Base-by-base conservation (phyloP, 2,329 filamentous ascomycete genomes). In the Paecilomyces dactylethromorphus region DNA sequence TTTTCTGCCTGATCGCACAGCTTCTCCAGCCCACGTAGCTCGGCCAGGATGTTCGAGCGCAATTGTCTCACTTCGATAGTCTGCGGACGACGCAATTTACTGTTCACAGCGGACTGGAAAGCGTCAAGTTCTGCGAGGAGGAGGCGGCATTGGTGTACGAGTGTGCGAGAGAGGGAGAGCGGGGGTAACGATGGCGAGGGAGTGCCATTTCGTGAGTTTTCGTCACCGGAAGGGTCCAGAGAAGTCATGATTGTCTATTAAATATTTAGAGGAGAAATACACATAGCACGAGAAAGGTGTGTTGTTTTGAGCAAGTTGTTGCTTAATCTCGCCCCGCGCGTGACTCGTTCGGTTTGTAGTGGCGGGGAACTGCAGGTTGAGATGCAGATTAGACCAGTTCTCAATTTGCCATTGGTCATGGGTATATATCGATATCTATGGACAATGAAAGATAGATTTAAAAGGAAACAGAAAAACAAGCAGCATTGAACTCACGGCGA, bases 31-130 rank as follows among this genome's bases (percentile, higher is more conserved):
- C 74, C 74, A 60, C 74, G 78, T 59, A 81, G 65, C 62, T 84
- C 82, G 1, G 79, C 74, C 49, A 76, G 68, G 3, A 84, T 68
- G 15, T 73, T 77, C 11, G 74, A 76, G 49, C 76, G 78, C 61
- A 84, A 80, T 29, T 77, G 75, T 11, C 81, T 75, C 53, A 82
- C 67, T 60, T 84, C 82, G 6, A 83, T 76, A 18, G 72, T 67
- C 58, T 80, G 75, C 15, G 79, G 78, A 58, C 78, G 77, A 33
- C 76, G 77, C 49, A 74, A 69, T 3, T 68, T 69, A n/a, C 69
- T 55, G 35, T 69, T 68, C 51, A 82, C 67, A 54, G 76, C 72
- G 15, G 66, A 56, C 61, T 78, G 74, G 60, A 82, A 78, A 31
- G 74, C 63, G 53, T 78, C 73, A 15, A 83, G 65, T 63, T 82